Evolutionary conservation across 1,284 basidiomycete genomes (phyloP).

Genomic region (Meira miltonrushii): DNA sequence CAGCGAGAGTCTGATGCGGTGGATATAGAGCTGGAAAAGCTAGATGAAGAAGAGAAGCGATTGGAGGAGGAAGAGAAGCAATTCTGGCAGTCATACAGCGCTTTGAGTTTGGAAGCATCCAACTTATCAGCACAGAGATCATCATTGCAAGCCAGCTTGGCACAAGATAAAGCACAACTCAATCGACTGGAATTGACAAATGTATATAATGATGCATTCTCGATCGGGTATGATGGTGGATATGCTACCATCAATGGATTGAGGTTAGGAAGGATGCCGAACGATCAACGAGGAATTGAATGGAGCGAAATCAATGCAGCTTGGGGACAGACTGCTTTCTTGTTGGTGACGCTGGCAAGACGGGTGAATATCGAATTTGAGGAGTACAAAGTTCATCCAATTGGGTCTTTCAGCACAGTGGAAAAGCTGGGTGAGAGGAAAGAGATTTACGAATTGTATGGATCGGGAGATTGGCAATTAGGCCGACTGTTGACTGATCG

Average conservation of each 20-base stretch:
- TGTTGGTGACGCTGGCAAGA: conserved; percentile 71
- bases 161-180: conserved; percentile 57
- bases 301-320: conserved; percentile 99
- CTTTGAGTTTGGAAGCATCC: conserved; percentile 63
- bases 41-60: conserved; percentile 66
- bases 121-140: conserved; percentile 67
- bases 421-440: conserved; percentile 20
- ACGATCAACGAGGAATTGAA: conserved; percentile 63
- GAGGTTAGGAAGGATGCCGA: conserved; percentile 70
- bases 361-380: conserved; percentile 24
- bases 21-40: conserved; percentile 52
- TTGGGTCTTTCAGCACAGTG: conserved; percentile 36
- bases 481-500: conserved; percentile 84
- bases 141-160: conserved; percentile 64
- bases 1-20: conserved; percentile 30
- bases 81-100: conserved; percentile 76
- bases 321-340: conserved; percentile 89
- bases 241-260: conserved; percentile 95
- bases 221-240: conserved; percentile 85
- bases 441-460: conserved; percentile 35
- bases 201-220: conserved; percentile 97
- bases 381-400: conserved; percentile 30
- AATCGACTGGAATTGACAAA: conserved; percentile 87
- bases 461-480: conserved; percentile 63
- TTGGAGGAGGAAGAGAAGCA: conserved; percentile 68